These are phyloP conservation scores for Aspergillus chevalieri DNA, from an alignment of 2,329 filamentous ascomycete genomes.

Conservation along the genomic window DNA sequence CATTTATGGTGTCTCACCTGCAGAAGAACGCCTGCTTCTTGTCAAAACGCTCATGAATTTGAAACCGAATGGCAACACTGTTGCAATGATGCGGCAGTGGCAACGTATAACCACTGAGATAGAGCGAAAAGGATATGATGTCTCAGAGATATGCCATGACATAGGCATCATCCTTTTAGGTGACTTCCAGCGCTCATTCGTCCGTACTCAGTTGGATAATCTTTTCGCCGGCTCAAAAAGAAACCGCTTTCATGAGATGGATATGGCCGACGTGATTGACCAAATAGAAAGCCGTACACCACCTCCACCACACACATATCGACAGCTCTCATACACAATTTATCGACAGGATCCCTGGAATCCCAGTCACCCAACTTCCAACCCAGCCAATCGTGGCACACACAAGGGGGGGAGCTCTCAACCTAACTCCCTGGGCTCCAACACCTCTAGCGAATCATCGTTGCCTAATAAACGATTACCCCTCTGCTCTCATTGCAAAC, in stretches of 20 bases:
- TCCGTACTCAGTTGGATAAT: not conserved
- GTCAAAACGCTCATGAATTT: not conserved
- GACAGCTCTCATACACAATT: not conserved
- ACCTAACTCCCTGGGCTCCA: too few relatives aligned
- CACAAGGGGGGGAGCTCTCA: not conserved
- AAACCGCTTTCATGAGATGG: not conserved
- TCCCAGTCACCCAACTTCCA: too few relatives aligned
- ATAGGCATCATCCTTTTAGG: not conserved
- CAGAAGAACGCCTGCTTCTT: not conserved
- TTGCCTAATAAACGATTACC: too few relatives aligned
- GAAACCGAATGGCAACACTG: not conserved
- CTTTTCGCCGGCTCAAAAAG: not conserved
- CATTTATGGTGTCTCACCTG: not conserved
- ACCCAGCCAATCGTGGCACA: not conserved
- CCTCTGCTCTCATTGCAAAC: not conserved
- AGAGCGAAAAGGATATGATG: not conserved
- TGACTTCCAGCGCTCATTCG: not conserved
- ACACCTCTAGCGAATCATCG: too few relatives aligned
- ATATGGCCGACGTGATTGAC: not conserved
- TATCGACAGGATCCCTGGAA: not conserved
- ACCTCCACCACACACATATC: not conserved
- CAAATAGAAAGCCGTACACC: not conserved
- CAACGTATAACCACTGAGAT: not conserved
- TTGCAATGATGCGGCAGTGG: not conserved
- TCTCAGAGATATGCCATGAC: not conserved